phyloP scores from a whole-genome alignment of 2,329 filamentous ascomycete species.

The Epicoccum sorghinum region DNA sequence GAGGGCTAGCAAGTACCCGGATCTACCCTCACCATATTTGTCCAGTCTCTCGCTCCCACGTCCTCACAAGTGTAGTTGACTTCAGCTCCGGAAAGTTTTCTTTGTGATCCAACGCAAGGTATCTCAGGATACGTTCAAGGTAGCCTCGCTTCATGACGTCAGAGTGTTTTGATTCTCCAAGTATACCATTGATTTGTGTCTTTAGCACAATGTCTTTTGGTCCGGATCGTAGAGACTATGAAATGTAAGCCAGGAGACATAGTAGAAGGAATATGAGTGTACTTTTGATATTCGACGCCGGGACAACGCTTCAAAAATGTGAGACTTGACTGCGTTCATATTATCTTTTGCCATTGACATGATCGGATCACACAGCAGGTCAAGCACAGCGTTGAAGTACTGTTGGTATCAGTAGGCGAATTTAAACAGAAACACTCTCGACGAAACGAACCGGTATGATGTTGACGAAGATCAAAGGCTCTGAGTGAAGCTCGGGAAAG shows the following conservation, averaged over 20 bases:
- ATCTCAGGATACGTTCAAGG: constrained; percentile 21
- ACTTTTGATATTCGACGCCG: neutral
- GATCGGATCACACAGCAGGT: neutral
- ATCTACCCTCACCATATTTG: constrained; percentile 14
- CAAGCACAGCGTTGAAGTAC: neutral
- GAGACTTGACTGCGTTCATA: neutral
- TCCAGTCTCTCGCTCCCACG: constrained; percentile 27
- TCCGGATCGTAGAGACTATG: neutral
- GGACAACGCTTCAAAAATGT: neutral
- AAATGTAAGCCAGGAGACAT: neutral
- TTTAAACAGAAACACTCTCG: too few relatives aligned
- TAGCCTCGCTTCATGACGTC: constrained; percentile 2
- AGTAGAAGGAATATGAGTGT: neutral
- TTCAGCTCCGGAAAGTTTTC: constrained; percentile 26
- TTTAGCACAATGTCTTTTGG: neutral
- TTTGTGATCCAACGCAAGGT: constrained; percentile 17
- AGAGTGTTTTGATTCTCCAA: neutral
- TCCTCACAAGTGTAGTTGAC: constrained; percentile 16
- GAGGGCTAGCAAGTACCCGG: too few relatives aligned
- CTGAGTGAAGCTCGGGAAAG: constrained; percentile 7
- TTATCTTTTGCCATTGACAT: neutral
- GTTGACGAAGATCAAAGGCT: constrained; percentile 20
- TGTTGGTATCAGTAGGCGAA: neutral
- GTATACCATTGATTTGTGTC: neutral
- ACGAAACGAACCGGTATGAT: constrained; percentile 14